Evolutionary conservation across 2,329 filamentous ascomycete species (phyloP).

Genomic region (Anisogramma anomala): DNA sequence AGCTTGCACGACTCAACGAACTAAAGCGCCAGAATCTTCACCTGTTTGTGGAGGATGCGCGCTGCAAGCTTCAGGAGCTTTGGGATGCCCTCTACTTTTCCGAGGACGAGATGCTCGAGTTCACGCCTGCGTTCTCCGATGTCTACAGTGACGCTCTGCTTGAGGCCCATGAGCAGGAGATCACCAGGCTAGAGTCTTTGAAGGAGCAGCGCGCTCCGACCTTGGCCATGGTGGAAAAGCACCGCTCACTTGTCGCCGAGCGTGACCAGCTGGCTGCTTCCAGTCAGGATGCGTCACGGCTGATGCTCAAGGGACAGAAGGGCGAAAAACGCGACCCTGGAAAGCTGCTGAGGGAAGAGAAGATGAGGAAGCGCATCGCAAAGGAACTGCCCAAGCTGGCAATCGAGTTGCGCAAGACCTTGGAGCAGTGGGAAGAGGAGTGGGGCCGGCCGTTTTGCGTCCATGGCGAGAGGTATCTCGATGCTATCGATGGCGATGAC

Average conservation of each 20-base stretch:
- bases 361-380: slow-evolving; percentile 93
- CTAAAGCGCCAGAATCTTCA: slow-evolving; percentile 92
- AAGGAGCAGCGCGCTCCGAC: slow-evolving; percentile 80
- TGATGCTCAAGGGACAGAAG: slow-evolving; percentile 85
- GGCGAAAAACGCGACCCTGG: slow-evolving; percentile 91
- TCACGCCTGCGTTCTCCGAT: slow-evolving; percentile 92
- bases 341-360: slow-evolving; percentile 87
- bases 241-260: slow-evolving; percentile 72
- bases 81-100: slow-evolving; percentile 93
- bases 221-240: slow-evolving; percentile 69
- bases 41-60: slow-evolving; percentile 88
- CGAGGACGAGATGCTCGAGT: slow-evolving; percentile 97
- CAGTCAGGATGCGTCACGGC: slow-evolving; percentile 84
- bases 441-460: slow-evolving; percentile 89
- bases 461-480: slow-evolving; percentile 81
- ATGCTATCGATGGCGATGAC: slow-evolving; percentile 60
- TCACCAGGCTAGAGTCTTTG: slow-evolving; percentile 66
- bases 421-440: slow-evolving; percentile 86
- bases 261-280: slow-evolving; percentile 79
- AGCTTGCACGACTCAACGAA: slow-evolving; percentile 75
- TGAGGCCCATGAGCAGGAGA: slow-evolving; percentile 88
- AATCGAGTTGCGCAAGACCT: slow-evolving; percentile 65
- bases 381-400: slow-evolving; percentile 93
- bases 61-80: slow-evolving; percentile 80
- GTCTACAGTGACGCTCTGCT: slow-evolving; percentile 93